Evolutionary conservation across 495 filamentous ascomycete genomes (phyloP), one percentile per base, ranked within the genome.

Genomic region (Aspergillus olivimuriae): DNA sequence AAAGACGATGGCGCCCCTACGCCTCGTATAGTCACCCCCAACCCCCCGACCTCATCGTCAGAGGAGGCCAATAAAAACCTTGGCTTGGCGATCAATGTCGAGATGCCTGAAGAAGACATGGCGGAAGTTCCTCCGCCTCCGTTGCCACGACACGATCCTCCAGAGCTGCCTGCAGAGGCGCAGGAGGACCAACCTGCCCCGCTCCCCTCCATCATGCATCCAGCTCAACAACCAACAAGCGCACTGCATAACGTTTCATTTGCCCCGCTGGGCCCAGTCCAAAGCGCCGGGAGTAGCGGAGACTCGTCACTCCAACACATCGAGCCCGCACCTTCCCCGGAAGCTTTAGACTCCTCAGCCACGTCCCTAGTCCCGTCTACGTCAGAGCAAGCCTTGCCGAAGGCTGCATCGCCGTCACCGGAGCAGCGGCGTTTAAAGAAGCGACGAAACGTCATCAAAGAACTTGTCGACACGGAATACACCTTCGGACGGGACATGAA

Each of bases 401-500:
- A 62, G 18, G 42, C 55, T 14, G 63, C 50, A 24, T 74, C 73
- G 3, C 71, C 71, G 5, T 70, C 69, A n/a, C 70, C 75, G 0
- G 78, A 81, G 34, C 74, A 80, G 43, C 70, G 74, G 28, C 71
- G 72, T 4, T 56, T 84, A 17, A 76, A 63, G 40, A 76, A 89
- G 50, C 82, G 92, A 12, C 76, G 81, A 24, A 72, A 89, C 54
- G 74, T 91, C 41, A 85, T 98, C 50, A 85, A 89, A 50, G 92
- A 98, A 61, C 70, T 98, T 16, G 77, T 95, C 30, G 87, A 94
- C 51, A 98, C 94, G 2, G 92, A 98, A 57, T 77, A 84, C 21
- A 78, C 79, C 12, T 97, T 90, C 61, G 75, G 87, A 34, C 76
- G 84, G 47, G 92, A 98, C 63, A 91, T 98, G 87, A 94, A 86